Conservation (phyloP, 2,329 filamentous ascomycete genomes). For the Aspergillus japonicus region DNA sequence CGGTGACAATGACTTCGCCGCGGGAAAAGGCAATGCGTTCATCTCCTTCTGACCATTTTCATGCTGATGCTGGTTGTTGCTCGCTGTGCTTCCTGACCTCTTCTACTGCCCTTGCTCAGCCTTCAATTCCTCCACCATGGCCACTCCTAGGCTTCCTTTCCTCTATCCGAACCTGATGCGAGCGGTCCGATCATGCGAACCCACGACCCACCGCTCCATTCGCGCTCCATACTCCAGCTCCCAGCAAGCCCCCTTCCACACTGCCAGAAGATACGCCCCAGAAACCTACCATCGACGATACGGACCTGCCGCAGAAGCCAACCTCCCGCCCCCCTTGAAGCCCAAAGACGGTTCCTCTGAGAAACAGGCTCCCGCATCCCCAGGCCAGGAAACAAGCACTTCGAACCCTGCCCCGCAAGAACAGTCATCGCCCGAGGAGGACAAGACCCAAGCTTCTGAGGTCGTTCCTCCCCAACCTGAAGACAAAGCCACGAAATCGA, state of each 20-base stretch:
- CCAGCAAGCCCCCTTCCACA: slow-evolving; percentile 37
- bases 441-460: slow-evolving; percentile 12
- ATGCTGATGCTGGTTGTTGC: not conserved
- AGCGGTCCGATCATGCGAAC: slow-evolving; percentile 51
- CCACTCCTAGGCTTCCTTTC: slow-evolving; percentile 63
- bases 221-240: slow-evolving; percentile 32
- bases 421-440: slow-evolving; percentile 16
- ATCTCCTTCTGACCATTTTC: slow-evolving; percentile 9
- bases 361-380: slow-evolving; percentile 13
- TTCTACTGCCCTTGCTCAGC: slow-evolving; percentile 10
- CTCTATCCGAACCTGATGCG: slow-evolving; percentile 68
- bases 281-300: slow-evolving; percentile 47
- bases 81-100: not conserved
- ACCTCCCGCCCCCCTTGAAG: slow-evolving; percentile 38
- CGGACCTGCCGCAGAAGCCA: slow-evolving; percentile 46
- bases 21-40: slow-evolving; percentile 21
- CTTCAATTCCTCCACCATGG: slow-evolving; percentile 49
- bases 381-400: slow-evolving; percentile 3
- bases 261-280: slow-evolving; percentile 35
- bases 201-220: slow-evolving; percentile 44
- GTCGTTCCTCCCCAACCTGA: slow-evolving; percentile 12
- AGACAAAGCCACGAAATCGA: slow-evolving; percentile 8
- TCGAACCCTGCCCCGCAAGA: slow-evolving; percentile 13
- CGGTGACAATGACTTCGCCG: slow-evolving; percentile 22
- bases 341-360: slow-evolving; percentile 27